phyloP scores from a whole-genome alignment of 2,329 filamentous ascomycete species.

The Davidsoniella neocaledoniae region DNA sequence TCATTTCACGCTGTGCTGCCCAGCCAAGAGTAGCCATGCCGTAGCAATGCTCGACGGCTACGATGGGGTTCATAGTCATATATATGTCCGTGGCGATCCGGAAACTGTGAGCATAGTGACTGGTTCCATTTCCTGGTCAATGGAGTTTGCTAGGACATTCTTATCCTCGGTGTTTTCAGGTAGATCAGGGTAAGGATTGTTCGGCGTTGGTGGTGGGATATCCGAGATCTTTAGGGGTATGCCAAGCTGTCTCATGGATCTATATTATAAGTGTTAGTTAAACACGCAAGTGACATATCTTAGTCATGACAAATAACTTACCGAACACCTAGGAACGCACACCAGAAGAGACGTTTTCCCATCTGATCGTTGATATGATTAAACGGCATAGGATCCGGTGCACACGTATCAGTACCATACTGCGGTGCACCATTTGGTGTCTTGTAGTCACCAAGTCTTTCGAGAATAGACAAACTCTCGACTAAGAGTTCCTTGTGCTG shows the following conservation, averaged over 20 bases:
- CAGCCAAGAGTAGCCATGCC: slow-evolving; percentile 63
- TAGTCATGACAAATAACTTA: slow-evolving; percentile 20
- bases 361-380: slow-evolving; percentile 59
- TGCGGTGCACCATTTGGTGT: slow-evolving; percentile 23
- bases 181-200: slow-evolving; percentile 60
- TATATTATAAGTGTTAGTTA: slow-evolving; percentile 20
- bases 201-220: slow-evolving; percentile 59
- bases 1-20: slow-evolving; percentile 56
- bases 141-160: slow-evolving; percentile 55
- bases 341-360: slow-evolving; percentile 70
- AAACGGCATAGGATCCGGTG: slow-evolving; percentile 30
- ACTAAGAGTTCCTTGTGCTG: slow-evolving; percentile 53
- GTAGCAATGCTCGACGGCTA: slow-evolving; percentile 69
- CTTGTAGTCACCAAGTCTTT: slow-evolving; percentile 11
- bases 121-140: slow-evolving; percentile 48
- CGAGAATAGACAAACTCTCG: slow-evolving; percentile 47
- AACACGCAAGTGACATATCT: neutral
- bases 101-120: slow-evolving; percentile 60
- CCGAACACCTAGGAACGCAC: slow-evolving; percentile 58
- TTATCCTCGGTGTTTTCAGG: slow-evolving; percentile 74
- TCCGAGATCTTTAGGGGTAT: slow-evolving; percentile 53
- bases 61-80: slow-evolving; percentile 60
- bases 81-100: slow-evolving; percentile 66
- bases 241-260: slow-evolving; percentile 64
- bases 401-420: slow-evolving; percentile 21